Base-by-base conservation (phyloP, 169 alveolate genomes). In the Cryptosporidium tyzzeri region DNA sequence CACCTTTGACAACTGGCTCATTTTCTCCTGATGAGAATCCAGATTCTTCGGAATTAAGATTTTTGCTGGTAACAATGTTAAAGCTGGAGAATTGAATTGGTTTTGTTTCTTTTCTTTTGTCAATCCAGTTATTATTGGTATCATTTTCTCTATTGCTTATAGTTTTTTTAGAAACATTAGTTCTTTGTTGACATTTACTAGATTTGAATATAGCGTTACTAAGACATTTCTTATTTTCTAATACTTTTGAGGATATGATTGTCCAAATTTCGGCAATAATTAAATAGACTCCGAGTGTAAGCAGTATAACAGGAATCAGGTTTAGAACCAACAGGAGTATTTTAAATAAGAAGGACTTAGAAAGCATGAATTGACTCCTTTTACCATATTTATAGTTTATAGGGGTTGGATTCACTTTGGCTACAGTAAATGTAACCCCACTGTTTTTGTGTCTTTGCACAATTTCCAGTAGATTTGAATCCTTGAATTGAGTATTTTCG, bases 41-140 rank as follows among this genome's bases (percentile, higher is more conserved):
- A 4, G 86, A 73, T 35, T 73, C 71, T 37, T 67, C 73, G 14
- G 73, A 67, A 33, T 37, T 67, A 9, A 67, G 73, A 8, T 33
- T 29, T 67, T 33, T n/a, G 9, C 8, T 67, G 33, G 73, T 37
- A 21, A 67, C 23, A 12, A 67, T 67, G 29, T 67, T n/a, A 21
- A 67, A 67, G 31, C 23, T 67, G 51, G 73, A 39, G 50, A 44
- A 5, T 69, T 21, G 53, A 14, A 0, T 5, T 21, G 50, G 37
- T 18, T 44, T 50, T 41, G 48, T 50, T 70, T 48, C 84, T 33
- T 70, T 70, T 45, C 9, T 50, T 7, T 26, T 21, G 29, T 48
- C 33, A 44, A 21, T 8, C 35, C 65, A 23, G 48, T 48, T 70
- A 0, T 2, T 14, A 33, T 37, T 48, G 48, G 69, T 50, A 9